A percentile compares a stretch with the other conserved stretches of the same genome.
Conservation (phyloP, 179 eudicot genomes). For the Silene noctiflora region DNA sequence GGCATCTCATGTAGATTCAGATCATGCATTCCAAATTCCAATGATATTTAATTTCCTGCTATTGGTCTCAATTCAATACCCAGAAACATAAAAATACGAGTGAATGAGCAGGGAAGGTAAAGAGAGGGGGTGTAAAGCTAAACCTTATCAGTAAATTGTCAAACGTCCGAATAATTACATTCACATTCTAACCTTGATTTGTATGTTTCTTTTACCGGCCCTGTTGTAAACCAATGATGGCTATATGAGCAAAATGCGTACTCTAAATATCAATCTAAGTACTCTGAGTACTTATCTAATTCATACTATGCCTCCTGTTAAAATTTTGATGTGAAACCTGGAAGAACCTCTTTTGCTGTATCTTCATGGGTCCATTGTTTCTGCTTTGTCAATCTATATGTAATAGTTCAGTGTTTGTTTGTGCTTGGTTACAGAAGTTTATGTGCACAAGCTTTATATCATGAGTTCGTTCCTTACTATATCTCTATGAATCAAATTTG, state of each 20-base stretch:
- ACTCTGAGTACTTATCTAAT: neutral
- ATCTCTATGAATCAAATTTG: neutral
- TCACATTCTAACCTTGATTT: neutral
- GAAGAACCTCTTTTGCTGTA: neutral
- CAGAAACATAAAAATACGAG: neutral
- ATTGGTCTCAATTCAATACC: neutral
- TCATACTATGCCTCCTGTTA: neutral
- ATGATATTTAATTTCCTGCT: neutral
- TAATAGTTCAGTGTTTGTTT: neutral
- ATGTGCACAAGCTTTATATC: slow-evolving; percentile 5
- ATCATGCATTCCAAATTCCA: neutral
- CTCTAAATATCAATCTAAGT: neutral
- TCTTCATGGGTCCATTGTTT: neutral
- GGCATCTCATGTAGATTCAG: neutral
- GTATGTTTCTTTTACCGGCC: too few relatives aligned
- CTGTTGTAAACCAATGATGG: neutral
- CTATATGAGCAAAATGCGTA: neutral
- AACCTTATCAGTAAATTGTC: neutral
- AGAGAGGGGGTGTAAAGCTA: neutral
- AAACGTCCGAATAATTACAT: neutral
- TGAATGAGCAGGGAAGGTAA: slow-evolving; percentile 8
- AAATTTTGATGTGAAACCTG: neutral
- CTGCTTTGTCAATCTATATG: neutral
- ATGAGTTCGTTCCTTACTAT: slow-evolving; percentile 1
- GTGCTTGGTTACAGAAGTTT: neutral